phyloP scores from a whole-genome alignment of 441 rosid species.

The Croton laevigatus region DNA sequence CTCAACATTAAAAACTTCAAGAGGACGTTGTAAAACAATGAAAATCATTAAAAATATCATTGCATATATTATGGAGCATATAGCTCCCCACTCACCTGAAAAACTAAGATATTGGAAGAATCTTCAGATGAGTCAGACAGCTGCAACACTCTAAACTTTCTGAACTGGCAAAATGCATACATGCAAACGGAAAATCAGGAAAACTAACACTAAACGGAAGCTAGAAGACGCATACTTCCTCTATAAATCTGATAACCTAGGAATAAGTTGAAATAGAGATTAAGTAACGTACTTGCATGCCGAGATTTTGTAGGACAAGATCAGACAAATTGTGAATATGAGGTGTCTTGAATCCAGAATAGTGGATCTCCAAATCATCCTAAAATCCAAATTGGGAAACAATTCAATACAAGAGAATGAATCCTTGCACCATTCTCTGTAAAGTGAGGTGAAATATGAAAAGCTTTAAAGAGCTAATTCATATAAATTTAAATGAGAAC shows the following conservation, averaged over 20 bases:
- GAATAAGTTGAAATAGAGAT: slow-evolving; percentile 4
- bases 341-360: slow-evolving; percentile 92
- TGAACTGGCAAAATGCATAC: slow-evolving; percentile 44
- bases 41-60: slow-evolving; percentile 15
- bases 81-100: slow-evolving; percentile 56
- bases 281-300: slow-evolving; percentile 54
- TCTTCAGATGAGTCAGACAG: slow-evolving; percentile 66
- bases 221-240: not conserved
- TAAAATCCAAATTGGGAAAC: slow-evolving; percentile 33
- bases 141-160: slow-evolving; percentile 58
- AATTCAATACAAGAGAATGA: slow-evolving; percentile 23
- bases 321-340: slow-evolving; percentile 92
- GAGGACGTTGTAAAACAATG: slow-evolving; percentile 11
- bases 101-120: slow-evolving; percentile 75
- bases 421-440: slow-evolving; percentile 8
- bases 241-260: not conserved
- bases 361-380: slow-evolving; percentile 76
- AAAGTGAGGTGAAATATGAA: not conserved
- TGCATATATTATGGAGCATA: not conserved
- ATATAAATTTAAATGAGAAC: not conserved
- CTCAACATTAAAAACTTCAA: slow-evolving; percentile 15
- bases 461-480: not conserved
- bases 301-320: slow-evolving; percentile 77
- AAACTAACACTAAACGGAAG: slow-evolving; percentile 1
- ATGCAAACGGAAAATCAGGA: slow-evolving; percentile 20